phyloP scores from a whole-genome alignment of 352 stramenopile species.

The Phytophthora europaea region DNA sequence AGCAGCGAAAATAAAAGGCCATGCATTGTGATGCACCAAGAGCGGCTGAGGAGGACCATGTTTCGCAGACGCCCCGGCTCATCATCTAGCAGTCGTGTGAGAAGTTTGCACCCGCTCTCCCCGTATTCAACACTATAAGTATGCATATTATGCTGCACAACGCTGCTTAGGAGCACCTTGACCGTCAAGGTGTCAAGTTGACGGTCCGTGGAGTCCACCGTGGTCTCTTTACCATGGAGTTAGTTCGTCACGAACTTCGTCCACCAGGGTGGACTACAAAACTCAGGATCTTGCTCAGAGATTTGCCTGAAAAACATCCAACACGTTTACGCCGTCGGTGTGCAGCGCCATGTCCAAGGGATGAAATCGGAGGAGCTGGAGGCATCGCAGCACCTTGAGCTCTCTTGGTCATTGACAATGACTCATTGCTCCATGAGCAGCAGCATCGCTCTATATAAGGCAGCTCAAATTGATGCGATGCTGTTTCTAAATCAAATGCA shows the following conservation, averaged over 20 bases:
- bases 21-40: background rate
- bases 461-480: background rate
- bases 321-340: constrained; percentile 11
- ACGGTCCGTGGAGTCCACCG: background rate
- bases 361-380: background rate
- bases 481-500: background rate
- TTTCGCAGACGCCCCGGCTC: constrained; percentile 5
- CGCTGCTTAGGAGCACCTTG: background rate
- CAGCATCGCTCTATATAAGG: background rate
- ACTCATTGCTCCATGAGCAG: background rate
- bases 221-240: background rate
- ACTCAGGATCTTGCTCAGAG: background rate
- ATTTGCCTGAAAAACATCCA: constrained; percentile 9
- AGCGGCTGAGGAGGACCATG: constrained; percentile 2
- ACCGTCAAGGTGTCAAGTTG: too few species aligned
- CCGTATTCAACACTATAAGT: too few species aligned
- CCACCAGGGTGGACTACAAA: constrained; percentile 2
- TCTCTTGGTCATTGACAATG: background rate
- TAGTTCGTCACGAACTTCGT: background rate
- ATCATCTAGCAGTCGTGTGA: background rate
- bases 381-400: background rate
- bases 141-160: background rate
- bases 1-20: constrained; percentile 4
- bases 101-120: background rate
- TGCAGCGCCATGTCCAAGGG: background rate